Percentiles rank a stretch among this genome's conserved stretches.
Evolutionary conservation across 768 basidiomycete species (phyloP).

Genomic region (Coprinopsis cinerea): DNA sequence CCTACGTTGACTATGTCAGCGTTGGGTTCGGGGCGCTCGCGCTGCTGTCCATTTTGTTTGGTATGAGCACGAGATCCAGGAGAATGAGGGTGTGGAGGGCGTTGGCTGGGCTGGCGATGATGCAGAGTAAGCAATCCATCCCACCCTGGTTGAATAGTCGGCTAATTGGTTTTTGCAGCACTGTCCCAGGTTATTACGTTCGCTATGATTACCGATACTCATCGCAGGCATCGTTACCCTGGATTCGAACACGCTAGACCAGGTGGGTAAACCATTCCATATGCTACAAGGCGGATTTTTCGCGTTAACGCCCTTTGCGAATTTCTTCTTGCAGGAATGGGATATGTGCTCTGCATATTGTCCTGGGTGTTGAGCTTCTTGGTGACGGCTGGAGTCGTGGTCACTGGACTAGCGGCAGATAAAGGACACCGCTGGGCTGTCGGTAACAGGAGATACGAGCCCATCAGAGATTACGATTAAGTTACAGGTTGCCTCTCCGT

Average conservation of each 20-base stretch:
- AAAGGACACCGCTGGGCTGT: slow-evolving; percentile 70
- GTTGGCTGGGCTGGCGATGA: slow-evolving; percentile 55
- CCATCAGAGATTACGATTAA: slow-evolving; percentile 29
- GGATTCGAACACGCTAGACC: slow-evolving; percentile 53
- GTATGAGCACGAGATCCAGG: slow-evolving; percentile 67
- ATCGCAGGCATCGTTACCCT: slow-evolving; percentile 37
- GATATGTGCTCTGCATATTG: slow-evolving; percentile 51
- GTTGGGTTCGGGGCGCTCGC: slow-evolving; percentile 59
- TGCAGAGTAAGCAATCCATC: slow-evolving; percentile 40
- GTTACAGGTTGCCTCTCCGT: too few relatives aligned
- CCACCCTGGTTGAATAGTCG: not conserved
- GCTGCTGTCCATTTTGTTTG: slow-evolving; percentile 53
- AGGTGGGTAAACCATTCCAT: slow-evolving; percentile 35
- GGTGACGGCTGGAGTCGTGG: slow-evolving; percentile 46
- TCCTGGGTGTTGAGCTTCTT: slow-evolving; percentile 58
- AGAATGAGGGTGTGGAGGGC: slow-evolving; percentile 73
- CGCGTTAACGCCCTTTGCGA: not conserved
- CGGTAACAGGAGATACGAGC: slow-evolving; percentile 61
- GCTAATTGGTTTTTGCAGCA: slow-evolving; percentile 28
- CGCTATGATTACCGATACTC: slow-evolving; percentile 56
- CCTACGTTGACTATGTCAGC: slow-evolving; percentile 58
- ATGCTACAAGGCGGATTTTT: not conserved
- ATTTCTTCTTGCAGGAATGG: slow-evolving; percentile 41
- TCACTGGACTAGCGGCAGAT: slow-evolving; percentile 59
- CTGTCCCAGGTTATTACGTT: slow-evolving; percentile 57